Conservation (phyloP, 31 red algal species). For the Asparagopsis taxiformis region DNA sequence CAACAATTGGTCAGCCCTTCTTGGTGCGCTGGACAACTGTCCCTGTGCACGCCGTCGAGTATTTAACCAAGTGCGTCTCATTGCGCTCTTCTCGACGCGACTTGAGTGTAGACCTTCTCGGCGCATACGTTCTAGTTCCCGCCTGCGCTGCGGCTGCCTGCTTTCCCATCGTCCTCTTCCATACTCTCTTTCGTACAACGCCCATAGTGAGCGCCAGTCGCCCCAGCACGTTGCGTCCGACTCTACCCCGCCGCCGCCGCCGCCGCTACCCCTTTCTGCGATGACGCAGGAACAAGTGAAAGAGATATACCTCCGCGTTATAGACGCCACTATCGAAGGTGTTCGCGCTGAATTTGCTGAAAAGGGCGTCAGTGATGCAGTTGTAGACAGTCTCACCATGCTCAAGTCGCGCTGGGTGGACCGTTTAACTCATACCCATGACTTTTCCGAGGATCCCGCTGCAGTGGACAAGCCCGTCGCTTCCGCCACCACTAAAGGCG, state of each 20-base stretch:
- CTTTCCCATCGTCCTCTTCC: no score
- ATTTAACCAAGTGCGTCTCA: no score
- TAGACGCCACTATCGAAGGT: conserved; percentile 71
- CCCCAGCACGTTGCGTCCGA: neutral
- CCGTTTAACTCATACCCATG: conserved; percentile 53
- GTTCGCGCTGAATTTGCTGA: conserved; percentile 63
- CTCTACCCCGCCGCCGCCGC: conserved; percentile 10
- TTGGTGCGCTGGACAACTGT: no score
- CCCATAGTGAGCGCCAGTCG: neutral
- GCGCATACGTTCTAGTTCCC: no score
- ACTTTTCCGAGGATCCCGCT: conserved; percentile 60
- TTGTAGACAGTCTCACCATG: conserved; percentile 38
- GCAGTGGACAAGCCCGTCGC: conserved; percentile 46
- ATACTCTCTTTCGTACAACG: no score
- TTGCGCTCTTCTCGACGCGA: no score
- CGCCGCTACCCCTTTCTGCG: conserved; percentile 6
- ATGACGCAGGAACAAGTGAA: conserved; percentile 45
- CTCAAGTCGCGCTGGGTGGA: conserved; percentile 48
- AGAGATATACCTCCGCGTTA: conserved; percentile 66
- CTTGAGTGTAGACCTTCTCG: no score
- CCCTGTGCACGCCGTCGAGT: neutral
- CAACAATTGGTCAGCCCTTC: no score
- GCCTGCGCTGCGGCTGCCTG: no score
- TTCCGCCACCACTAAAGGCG: conserved; percentile 5
- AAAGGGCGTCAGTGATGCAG: conserved; percentile 27